Percentiles rank a stretch among this genome's conserved stretches.
These are phyloP conservation scores for Ganoderma lucidum DNA, from an alignment of 1,284 basidiomycete species.

Conservation along the genomic window DNA sequence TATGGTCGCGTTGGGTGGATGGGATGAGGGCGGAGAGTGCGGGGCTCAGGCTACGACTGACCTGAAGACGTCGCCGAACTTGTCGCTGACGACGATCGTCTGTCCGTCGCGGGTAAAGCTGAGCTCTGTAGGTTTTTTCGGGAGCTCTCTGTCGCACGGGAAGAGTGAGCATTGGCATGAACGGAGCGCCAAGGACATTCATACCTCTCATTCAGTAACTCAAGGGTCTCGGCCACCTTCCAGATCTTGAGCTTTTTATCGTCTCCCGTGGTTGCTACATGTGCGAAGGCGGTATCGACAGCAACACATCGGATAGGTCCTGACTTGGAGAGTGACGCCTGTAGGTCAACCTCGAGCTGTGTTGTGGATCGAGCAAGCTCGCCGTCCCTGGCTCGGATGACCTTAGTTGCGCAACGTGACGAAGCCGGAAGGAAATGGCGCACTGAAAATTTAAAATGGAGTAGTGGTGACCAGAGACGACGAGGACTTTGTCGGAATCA, in stretches of 20 bases:
- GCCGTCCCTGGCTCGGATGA: constrained; percentile 56
- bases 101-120: constrained; percentile 63
- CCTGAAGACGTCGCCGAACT: constrained; percentile 89
- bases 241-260: constrained; percentile 86
- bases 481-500: constrained; percentile 15
- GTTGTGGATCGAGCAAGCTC: constrained; percentile 56
- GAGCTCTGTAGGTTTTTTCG: constrained; percentile 78
- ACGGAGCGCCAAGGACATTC: no score
- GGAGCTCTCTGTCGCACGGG: constrained; percentile 63
- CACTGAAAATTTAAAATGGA: constrained; percentile 26
- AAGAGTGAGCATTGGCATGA: background rate
- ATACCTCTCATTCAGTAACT: constrained; percentile 69
- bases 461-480: constrained; percentile 26
- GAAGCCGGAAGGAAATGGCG: background rate
- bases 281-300: constrained; percentile 53
- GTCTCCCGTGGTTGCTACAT: constrained; percentile 75
- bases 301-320: constrained; percentile 72
- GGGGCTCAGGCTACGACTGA: constrained; percentile 38
- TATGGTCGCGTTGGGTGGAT: constrained; percentile 35
- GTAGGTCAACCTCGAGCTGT: constrained; percentile 42
- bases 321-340: constrained; percentile 49
- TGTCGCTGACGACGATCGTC: constrained; percentile 79
- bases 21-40: background rate
- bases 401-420: constrained; percentile 14
- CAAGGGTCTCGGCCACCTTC: constrained; percentile 59